phyloP scores from a whole-genome alignment of 768 basidiomycete species.

The Lepiota venenata region DNA sequence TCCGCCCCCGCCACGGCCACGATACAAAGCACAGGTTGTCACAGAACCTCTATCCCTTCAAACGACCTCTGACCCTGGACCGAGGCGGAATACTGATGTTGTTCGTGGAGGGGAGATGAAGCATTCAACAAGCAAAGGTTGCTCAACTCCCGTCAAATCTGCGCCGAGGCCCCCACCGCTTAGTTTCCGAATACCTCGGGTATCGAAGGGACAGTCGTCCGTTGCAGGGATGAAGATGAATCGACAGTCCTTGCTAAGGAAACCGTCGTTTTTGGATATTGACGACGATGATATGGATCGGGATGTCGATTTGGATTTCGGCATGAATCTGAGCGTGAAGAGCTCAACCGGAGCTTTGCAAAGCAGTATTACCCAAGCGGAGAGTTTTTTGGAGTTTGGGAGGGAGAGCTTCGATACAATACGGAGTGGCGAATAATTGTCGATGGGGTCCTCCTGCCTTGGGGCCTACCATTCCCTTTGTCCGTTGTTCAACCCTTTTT shows the following conservation, averaged over 20 bases:
- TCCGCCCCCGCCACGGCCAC: constrained; percentile 54
- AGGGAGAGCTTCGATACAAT: constrained; percentile 50
- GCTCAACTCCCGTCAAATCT: constrained; percentile 22
- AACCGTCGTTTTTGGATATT: constrained; percentile 74
- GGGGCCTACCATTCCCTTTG: neutral
- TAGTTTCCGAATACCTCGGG: constrained; percentile 7
- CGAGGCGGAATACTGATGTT: neutral
- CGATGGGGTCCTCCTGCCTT: neutral
- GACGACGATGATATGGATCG: constrained; percentile 42
- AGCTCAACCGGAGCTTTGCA: constrained; percentile 1
- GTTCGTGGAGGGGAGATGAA: neutral
- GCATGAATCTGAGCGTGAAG: constrained; percentile 13
- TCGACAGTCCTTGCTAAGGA: constrained; percentile 54
- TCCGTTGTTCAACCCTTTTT: no score
- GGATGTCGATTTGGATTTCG: constrained; percentile 13
- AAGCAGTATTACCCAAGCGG: constrained; percentile 4
- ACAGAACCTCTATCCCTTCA: neutral
- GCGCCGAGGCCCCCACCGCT: constrained; percentile 2
- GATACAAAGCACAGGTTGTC: constrained; percentile 26
- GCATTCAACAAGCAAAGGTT: neutral
- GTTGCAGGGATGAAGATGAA: constrained; percentile 38
- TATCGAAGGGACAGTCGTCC: constrained; percentile 23
- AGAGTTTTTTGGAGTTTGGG: constrained; percentile 52
- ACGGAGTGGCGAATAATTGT: constrained; percentile 27
- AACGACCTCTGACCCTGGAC: no score